Evolutionary conservation across 139 green algal genomes (phyloP).

Genomic region (Ettlia oleoabundans): DNA sequence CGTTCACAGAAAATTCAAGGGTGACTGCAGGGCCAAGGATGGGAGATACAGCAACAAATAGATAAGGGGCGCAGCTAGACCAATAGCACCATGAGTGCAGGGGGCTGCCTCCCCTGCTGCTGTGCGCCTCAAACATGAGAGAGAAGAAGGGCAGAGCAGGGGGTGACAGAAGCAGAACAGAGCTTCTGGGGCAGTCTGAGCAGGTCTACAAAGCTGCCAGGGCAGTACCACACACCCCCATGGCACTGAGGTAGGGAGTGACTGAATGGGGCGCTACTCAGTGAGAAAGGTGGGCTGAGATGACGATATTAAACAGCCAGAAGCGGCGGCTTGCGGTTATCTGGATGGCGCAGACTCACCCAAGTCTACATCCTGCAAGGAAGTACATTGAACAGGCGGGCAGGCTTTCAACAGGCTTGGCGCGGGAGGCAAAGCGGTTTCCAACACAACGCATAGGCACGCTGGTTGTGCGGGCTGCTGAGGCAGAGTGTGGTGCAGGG

Average conservation of each 20-base stretch:
- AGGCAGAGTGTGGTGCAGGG: too few species aligned
- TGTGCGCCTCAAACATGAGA: too few species aligned
- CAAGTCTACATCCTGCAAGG: background rate
- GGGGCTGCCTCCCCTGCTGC: too few species aligned
- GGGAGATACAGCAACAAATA: background rate
- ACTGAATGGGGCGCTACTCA: too few species aligned
- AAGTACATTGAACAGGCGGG: too few species aligned
- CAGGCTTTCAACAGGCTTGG: too few species aligned
- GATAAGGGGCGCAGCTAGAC: background rate
- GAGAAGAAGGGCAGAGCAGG: too few species aligned
- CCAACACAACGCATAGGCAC: background rate
- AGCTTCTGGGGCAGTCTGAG: too few species aligned
- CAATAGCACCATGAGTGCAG: background rate
- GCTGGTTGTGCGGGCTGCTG: background rate
- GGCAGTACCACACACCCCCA: too few species aligned
- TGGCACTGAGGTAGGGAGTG: too few species aligned
- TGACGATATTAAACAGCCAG: background rate
- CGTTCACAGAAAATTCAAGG: constrained; percentile 16
- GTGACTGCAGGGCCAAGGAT: background rate
- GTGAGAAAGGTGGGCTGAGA: background rate
- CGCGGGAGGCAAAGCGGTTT: background rate
- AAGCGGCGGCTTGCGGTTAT: background rate
- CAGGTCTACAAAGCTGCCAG: too few species aligned
- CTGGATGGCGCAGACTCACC: background rate
- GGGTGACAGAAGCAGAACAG: too few species aligned